Evolutionary conservation across 2,329 filamentous ascomycete genomes (phyloP), one percentile per base, ranked within the genome.

Genomic region (Thelonectria blattea): DNA sequence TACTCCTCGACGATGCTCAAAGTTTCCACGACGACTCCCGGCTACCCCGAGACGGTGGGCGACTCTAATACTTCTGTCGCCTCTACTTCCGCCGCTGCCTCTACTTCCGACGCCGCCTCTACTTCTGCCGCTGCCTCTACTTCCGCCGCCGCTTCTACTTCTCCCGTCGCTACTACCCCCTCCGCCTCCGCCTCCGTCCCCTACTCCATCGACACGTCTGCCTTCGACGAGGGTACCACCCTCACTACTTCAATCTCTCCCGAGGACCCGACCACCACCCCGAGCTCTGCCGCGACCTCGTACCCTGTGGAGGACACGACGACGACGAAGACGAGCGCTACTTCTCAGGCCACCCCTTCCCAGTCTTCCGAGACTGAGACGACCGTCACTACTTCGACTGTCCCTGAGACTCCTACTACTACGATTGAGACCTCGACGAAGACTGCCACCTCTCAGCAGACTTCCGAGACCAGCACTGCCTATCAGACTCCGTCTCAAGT

Each of bases 401-500:
- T 27, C 27, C 43, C 52, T 6, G 55, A 56, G 22, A 49, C 53
- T 7, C 61, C 62, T 15, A 52, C 43, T 5, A n/a, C 22, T 5
- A 17, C 12, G 18, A 12, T 12, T 9, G 41, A 46, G 41, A 52
- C 50, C 11, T 39, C 24, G 5, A n/a, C 24, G 7, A 34, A 55
- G 34, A 66, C 56, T 17, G 53, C 42, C 10, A 58, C 51, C 3
- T 45, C 22, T 12, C 42, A 58, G 18, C 48, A 64, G 41, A 52
- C 63, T 24, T 59, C 65, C 1, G 42, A 59, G 18, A 57, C 65
- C 12, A 37, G 34, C 10, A 37, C 34, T 15, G 34, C 15, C 15
- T 15, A 37, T 18, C 58, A 68, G n/a, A 52, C 64, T 17, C 15
- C 34, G 60, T 11, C 52, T 52, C 15, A 42, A 39, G 22, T n/a